Percentiles rank a stretch among this genome's conserved stretches.
phyloP scores from a whole-genome alignment of 2,329 filamentous ascomycete genomes.

The Chaetomiaceae sp. region DNA sequence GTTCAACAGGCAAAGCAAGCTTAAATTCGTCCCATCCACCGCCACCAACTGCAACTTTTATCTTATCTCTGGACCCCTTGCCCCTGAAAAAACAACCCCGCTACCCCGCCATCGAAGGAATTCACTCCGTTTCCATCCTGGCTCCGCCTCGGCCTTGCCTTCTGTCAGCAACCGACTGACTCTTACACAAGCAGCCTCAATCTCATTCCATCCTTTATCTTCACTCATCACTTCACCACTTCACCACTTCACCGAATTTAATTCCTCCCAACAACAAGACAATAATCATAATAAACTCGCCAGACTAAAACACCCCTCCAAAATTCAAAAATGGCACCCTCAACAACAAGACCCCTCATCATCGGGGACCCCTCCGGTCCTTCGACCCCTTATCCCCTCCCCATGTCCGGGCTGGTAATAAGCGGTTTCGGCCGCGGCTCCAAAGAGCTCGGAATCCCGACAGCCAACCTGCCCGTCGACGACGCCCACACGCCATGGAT shows the following conservation, averaged over 20 bases:
- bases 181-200: background rate
- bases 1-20: background rate
- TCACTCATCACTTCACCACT: background rate
- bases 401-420: constrained; percentile 80
- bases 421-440: constrained; percentile 91
- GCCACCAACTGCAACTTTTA: constrained; percentile 5
- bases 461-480: constrained; percentile 83
- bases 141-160: background rate
- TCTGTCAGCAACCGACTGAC: constrained; percentile 1
- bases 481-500: constrained; percentile 55
- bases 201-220: background rate
- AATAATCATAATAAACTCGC: no score
- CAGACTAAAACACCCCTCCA: no score
- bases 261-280: no score
- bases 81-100: constrained; percentile 4
- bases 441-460: constrained; percentile 95
- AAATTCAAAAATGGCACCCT: constrained; percentile 12
- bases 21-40: background rate
- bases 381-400: constrained; percentile 72
- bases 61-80: constrained; percentile 8
- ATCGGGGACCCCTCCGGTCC: constrained; percentile 72
- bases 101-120: constrained; percentile 17
- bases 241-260: background rate
- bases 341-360: constrained; percentile 55
- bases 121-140: constrained; percentile 14